These are phyloP conservation scores for Fusarium buxicola DNA, from an alignment of 2,329 filamentous ascomycete species.

Conservation along the genomic window DNA sequence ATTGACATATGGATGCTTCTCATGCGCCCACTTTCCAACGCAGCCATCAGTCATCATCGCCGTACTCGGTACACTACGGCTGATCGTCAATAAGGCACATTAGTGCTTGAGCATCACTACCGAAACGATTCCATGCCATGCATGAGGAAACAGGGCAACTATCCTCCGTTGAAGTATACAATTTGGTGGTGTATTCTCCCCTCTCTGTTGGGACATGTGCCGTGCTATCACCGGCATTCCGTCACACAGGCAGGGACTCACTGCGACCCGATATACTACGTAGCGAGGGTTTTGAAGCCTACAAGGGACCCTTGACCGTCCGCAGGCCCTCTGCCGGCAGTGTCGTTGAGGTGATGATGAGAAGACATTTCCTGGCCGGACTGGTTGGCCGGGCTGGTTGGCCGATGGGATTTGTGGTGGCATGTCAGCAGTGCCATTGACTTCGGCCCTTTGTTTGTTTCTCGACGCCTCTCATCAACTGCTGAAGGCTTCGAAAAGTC, in stretches of 20 bases:
- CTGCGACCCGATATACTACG: slow-evolving; percentile 12
- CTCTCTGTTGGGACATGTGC: neutral
- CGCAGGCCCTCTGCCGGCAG: slow-evolving; percentile 15
- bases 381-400: too few species aligned
- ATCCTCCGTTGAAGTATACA: slow-evolving; percentile 10
- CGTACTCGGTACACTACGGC: slow-evolving; percentile 1
- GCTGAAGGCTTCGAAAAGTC: slow-evolving; percentile 7
- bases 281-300: slow-evolving; percentile 4
- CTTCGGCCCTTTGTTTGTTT: slow-evolving; percentile 28
- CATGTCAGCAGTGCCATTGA: slow-evolving; percentile 2
- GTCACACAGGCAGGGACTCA: slow-evolving; percentile 14
- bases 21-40: slow-evolving; percentile 15
- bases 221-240: neutral
- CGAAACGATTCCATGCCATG: slow-evolving; percentile 12
- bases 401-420: too few species aligned
- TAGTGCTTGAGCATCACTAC: slow-evolving; percentile 7
- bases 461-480: slow-evolving; percentile 12
- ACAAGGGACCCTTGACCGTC: slow-evolving; percentile 10
- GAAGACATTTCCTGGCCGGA: neutral
- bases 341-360: slow-evolving; percentile 7
- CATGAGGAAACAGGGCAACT: neutral
- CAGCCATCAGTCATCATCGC: slow-evolving; percentile 16
- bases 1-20: slow-evolving; percentile 12
- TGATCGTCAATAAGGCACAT: slow-evolving; percentile 5
- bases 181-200: slow-evolving; percentile 1